These are phyloP conservation scores for Boletus reticulatus DNA, from an alignment of 768 basidiomycete species.

Conservation along the genomic window DNA sequence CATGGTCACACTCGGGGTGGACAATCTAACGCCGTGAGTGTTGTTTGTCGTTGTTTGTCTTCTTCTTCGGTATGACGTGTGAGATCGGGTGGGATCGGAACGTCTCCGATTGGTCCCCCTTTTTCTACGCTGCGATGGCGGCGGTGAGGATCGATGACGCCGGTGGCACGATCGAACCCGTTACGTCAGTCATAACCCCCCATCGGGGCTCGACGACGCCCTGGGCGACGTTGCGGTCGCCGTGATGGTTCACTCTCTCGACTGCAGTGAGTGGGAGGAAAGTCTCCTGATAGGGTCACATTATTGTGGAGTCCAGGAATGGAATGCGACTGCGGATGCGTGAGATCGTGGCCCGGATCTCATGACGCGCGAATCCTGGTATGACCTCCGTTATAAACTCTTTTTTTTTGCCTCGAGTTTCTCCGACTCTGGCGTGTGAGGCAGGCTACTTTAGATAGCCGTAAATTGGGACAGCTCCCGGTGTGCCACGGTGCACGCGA, in stretches of 20 bases:
- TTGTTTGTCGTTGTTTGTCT: conserved; percentile 1
- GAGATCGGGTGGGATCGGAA: conserved; percentile 9
- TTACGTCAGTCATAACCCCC: conserved; percentile 20
- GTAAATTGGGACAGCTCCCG: conserved; percentile 9
- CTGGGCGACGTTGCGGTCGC: conserved; percentile 1
- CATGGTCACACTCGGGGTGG: conserved; percentile 69
- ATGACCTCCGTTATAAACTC: not conserved
- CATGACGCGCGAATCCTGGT: conserved; percentile 8
- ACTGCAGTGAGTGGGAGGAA: not conserved
- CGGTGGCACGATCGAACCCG: conserved; percentile 22
- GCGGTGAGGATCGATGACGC: conserved; percentile 29
- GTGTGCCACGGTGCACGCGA: conserved; percentile 12
- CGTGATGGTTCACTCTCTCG: conserved; percentile 9
- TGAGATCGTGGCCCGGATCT: conserved; percentile 15
- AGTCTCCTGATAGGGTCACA: conserved; percentile 2
- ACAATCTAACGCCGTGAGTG: conserved; percentile 66
- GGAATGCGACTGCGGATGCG: conserved; percentile 6
- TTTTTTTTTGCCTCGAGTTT: not conserved
- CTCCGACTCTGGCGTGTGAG: not conserved
- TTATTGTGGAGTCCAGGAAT: conserved; percentile 12
- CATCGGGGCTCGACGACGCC: not conserved
- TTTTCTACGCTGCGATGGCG: conserved; percentile 1
- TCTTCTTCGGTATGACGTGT: conserved; percentile 18
- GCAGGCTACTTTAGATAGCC: conserved; percentile 9
- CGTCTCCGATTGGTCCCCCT: conserved; percentile 8